Evolutionary conservation across 2,329 filamentous ascomycete genomes (phyloP).

Genomic region (Botrytis tulipae): DNA sequence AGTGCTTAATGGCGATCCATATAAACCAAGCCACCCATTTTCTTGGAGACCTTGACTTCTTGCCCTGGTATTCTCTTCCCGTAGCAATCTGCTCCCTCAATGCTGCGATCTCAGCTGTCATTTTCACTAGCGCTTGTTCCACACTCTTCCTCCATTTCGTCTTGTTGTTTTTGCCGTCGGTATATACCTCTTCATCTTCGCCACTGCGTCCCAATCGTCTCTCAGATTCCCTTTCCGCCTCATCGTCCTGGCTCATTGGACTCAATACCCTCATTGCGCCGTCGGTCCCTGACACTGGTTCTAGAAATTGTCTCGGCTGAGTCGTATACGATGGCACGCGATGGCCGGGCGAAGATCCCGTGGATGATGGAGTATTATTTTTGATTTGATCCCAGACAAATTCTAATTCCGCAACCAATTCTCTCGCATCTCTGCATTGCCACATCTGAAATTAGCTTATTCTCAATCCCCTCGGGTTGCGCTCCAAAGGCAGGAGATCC

Average conservation of each 20-base stretch:
- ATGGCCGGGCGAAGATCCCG: conserved; percentile 54
- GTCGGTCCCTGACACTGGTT: conserved; percentile 50
- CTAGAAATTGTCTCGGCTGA: conserved; percentile 44
- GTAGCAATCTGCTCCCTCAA: conserved; percentile 85
- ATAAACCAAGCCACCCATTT: conserved; percentile 70
- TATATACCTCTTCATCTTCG: conserved; percentile 46
- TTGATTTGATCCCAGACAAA: conserved; percentile 99
- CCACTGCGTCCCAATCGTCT: conserved; percentile 43
- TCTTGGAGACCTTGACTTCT: conserved; percentile 61
- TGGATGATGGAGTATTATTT: conserved; percentile 69
- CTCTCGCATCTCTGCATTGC: conserved; percentile 65
- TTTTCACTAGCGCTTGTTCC: conserved; percentile 80
- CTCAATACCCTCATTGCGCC: conserved; percentile 69
- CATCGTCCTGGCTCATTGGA: conserved; percentile 82
- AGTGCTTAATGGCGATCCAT: conserved; percentile 69
- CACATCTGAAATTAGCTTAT: conserved; percentile 22
- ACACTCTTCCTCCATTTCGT: conserved; percentile 77
- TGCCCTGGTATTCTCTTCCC: conserved; percentile 67
- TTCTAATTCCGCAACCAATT: conserved; percentile 91
- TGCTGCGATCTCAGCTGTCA: conserved; percentile 90
- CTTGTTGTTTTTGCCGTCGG: conserved; percentile 43
- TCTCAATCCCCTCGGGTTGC: neutral
- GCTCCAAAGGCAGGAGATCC: neutral
- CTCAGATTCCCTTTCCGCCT: conserved; percentile 56
- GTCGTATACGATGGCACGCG: conserved; percentile 36